These are phyloP conservation scores for Penicillium sp. DNA, from an alignment of 2,329 filamentous ascomycete species.

Conservation along the genomic window DNA sequence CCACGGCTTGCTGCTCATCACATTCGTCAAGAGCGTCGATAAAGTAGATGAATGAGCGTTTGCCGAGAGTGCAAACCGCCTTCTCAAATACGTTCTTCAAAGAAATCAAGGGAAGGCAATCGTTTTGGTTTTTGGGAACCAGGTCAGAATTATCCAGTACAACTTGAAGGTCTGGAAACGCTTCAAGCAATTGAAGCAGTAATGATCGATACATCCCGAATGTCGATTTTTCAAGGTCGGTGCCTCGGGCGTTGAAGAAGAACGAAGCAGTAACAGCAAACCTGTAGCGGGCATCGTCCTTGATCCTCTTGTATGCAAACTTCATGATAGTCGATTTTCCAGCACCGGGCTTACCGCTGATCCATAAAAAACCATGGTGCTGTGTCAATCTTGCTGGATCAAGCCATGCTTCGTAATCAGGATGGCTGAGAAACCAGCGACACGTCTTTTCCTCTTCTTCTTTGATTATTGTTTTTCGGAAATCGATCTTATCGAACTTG, in stretches of 20 bases:
- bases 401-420: constrained; percentile 43
- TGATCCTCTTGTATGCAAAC: constrained; percentile 38
- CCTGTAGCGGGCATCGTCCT: constrained; percentile 36
- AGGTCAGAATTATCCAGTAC: constrained; percentile 16
- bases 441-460: constrained; percentile 43
- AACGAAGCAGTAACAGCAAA: constrained; percentile 31
- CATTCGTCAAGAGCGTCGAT: constrained; percentile 53
- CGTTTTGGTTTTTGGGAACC: background rate
- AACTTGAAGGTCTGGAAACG: constrained; percentile 18
- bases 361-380: constrained; percentile 40
- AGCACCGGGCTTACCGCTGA: constrained; percentile 42
- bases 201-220: constrained; percentile 32
- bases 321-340: constrained; percentile 49
- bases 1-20: constrained; percentile 37
- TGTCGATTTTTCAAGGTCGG: constrained; percentile 22
- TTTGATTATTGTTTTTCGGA: constrained; percentile 40
- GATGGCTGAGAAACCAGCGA: constrained; percentile 42
- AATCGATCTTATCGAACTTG: constrained; percentile 44
- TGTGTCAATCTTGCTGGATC: constrained; percentile 20
- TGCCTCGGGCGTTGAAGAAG: constrained; percentile 33
- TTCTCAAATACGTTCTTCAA: constrained; percentile 22
- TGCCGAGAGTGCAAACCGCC: constrained; percentile 12
- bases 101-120: constrained; percentile 10
- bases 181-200: constrained; percentile 27
- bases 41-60: constrained; percentile 32